phyloP scores from a whole-genome alignment of 2,329 filamentous ascomycete species.

The Fusarium avenaceum region DNA sequence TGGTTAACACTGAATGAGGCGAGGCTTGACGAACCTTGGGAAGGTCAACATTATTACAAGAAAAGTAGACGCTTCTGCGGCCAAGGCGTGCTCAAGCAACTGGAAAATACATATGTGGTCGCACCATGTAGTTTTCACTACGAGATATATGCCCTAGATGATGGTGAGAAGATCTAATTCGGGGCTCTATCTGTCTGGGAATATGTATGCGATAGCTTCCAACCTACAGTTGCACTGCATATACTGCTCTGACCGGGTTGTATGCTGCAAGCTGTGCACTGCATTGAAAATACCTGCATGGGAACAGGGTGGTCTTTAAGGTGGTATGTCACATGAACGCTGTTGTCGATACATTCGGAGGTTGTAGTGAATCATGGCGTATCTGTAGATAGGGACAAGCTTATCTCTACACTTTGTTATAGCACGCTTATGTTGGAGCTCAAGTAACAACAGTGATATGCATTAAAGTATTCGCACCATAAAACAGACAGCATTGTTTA shows the following conservation, averaged over 20 bases:
- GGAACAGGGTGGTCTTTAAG: neutral
- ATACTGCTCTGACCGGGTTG: slow-evolving; percentile 6
- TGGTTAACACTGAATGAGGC: too few species aligned
- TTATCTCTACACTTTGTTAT: too few species aligned
- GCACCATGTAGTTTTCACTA: slow-evolving; percentile 7
- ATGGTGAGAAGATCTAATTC: slow-evolving; percentile 22
- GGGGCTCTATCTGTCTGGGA: slow-evolving; percentile 5
- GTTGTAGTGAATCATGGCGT: neutral
- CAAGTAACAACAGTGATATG: too few species aligned
- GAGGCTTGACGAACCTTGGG: neutral
- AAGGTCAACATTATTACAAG: neutral
- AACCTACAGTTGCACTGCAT: slow-evolving; percentile 25
- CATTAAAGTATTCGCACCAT: too few species aligned
- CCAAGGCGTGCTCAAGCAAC: neutral
- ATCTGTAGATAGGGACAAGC: neutral
- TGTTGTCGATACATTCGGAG: neutral
- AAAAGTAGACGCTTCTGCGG: neutral
- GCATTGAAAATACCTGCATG: slow-evolving; percentile 2
- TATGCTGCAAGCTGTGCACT: slow-evolving; percentile 17
- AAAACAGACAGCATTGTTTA: too few species aligned
- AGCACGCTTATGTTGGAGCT: too few species aligned
- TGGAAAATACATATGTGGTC: neutral
- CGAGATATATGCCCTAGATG: slow-evolving; percentile 10
- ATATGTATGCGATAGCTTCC: slow-evolving; percentile 16
- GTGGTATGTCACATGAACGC: slow-evolving; percentile 1